Evolutionary conservation across 371 early-diverging fungal species (phyloP), one percentile per base, ranked within the genome.

Genomic region (Mortierella sp.): DNA sequence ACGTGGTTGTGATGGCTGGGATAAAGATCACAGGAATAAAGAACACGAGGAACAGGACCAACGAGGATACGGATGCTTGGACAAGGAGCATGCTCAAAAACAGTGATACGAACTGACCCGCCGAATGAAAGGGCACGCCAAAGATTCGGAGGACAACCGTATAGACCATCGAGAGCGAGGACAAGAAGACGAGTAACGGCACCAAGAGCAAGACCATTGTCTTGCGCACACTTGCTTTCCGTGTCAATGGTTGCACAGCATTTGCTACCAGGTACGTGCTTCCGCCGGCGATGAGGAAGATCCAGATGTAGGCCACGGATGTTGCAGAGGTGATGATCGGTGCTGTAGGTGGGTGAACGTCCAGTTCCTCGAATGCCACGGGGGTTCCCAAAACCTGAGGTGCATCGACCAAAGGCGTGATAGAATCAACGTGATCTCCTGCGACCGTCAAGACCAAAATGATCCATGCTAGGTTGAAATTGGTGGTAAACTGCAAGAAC

Each of bases 261-360:
- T 70, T 37, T 3, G 70, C 63, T 7, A 70, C 70, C 29, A 70
- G 13, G 45, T 70, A 70, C 0, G 70, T 70, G 39, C 63, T 63
- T 21, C 63, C 70, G 17, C 70, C 70, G 0, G 70, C 70, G 4
- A 70, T 54, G 31, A 70, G 40, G 41, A 70, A 70, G 34, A 70
- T 63, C 70, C 70, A 70, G 44, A 70, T 70, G 25, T 70, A 70
- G 2, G 70, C 70, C 27, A 70, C 70, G 0, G 70, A 58, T 14
- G 70, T 70, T 1, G 70, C 70, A 4, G 70, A 70, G 24, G 59
- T 49, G 6, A 70, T 49, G 47, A 70, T 70, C 27, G 48, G 34
- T 19, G 70, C 58, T 14, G 70, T 54, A 12, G 59, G 70, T 9
- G 63, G 70, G 27, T 70, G 70, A 3, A 70, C 10, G 16, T 70